Conservation (phyloP, 805 yeast genomes). For the Sporopachydermia lactativora region DNA sequence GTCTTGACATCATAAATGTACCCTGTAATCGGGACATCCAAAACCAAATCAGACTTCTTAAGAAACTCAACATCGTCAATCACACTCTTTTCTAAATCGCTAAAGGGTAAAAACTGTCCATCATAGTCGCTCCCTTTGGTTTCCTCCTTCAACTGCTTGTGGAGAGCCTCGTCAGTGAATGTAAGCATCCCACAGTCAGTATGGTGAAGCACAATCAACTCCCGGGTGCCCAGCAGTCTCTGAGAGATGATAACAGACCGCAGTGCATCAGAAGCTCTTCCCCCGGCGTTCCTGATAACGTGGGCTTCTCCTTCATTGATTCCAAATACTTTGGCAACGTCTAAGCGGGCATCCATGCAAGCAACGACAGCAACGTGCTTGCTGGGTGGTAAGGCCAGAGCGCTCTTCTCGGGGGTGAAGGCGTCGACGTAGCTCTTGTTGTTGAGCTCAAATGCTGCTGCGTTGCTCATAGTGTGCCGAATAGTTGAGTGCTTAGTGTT, state of each 20-base stretch:
- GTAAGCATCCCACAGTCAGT: conserved; percentile 33
- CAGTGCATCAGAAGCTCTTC: conserved; percentile 26
- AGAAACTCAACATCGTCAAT: conserved; percentile 23
- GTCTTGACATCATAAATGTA: conserved; percentile 25
- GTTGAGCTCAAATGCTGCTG: not conserved
- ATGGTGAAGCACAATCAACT: conserved; percentile 26
- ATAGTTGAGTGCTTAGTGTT: too few relatives aligned
- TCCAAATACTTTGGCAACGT: conserved; percentile 24
- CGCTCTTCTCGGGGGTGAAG: conserved; percentile 15
- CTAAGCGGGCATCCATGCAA: conserved; percentile 30
- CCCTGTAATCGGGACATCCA: conserved; percentile 25
- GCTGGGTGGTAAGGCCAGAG: conserved; percentile 25
- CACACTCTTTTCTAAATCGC: conserved; percentile 22
- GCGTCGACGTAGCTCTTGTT: not conserved
- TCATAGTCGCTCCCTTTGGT: conserved; percentile 19
- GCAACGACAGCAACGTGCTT: conserved; percentile 22
- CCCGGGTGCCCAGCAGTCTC: conserved; percentile 25
- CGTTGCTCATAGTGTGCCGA: not conserved
- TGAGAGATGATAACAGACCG: conserved; percentile 27
- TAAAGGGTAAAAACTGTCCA: conserved; percentile 22
- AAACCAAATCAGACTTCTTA: conserved; percentile 18
- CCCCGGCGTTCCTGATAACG: conserved; percentile 31
- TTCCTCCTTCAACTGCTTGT: conserved; percentile 19
- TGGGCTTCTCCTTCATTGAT: conserved; percentile 28
- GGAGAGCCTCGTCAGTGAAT: conserved; percentile 20